Evolutionary conservation across 345 rosid genomes (phyloP), one percentile per base, ranked within the genome.

Genomic region (Anastatica hierochuntica): DNA sequence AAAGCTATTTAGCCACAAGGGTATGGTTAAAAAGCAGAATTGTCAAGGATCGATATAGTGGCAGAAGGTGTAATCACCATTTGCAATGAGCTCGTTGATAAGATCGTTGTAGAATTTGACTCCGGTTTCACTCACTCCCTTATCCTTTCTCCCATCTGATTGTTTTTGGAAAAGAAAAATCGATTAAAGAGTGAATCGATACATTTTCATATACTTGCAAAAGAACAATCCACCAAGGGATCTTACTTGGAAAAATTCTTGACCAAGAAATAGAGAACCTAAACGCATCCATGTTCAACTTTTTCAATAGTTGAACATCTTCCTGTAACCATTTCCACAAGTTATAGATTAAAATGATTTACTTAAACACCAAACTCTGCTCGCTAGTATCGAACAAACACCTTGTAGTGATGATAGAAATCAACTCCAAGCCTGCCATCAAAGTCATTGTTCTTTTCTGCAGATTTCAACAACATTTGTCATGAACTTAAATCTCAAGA

Each of bases 181-280:
- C 8, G 10, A 16, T 27, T 37, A 23, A 29, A 56, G 17, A 46
- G 10, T 55, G 45, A 40, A 5, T 17, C 14, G 4, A 13, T 5
- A 56, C 43, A 36, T 14, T 9, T n/a, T 51, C 53, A 40, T 33
- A 31, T 33, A 29, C 5, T 16, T n/a, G 33, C 51, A 27, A 10
- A 34, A 29, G 23, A 24, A 23, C 24, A 31, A 50, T 17, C 0
- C 11, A 57, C 39, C 44, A 47, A 23, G 17, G n/a, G 36, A 19
- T 26, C 67, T 64, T 74, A 79, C 80, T 34, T 0, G 82, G 82
- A 18, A 72, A 46, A 8, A 79, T 23, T 67, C 85, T 67, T 21
- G 79, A 24, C 85, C 85, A 79, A 16, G 82, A 74, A 3, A 79
- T 72, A 31, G 80, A 79, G 66, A 79, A 72, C 16, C 78, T 79